These are phyloP conservation scores for Dunaliella sp. DNA, from an alignment of 139 green algal species.

Conservation along the genomic window DNA sequence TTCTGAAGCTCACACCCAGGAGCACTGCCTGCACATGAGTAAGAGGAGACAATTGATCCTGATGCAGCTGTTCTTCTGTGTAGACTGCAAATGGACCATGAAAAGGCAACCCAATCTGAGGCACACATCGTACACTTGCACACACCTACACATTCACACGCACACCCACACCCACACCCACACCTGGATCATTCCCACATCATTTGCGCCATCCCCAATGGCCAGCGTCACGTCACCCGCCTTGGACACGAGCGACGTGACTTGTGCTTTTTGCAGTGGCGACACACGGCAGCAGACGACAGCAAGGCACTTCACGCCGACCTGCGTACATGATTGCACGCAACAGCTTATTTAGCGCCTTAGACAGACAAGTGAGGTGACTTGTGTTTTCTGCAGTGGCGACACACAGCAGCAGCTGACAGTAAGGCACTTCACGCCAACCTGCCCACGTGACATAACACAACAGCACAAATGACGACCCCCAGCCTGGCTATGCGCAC, in stretches of 20 bases:
- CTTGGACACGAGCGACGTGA: slow-evolving; percentile 65
- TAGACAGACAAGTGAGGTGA: slow-evolving; percentile 68
- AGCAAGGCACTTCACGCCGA: slow-evolving; percentile 53
- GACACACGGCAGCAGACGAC: slow-evolving; percentile 78
- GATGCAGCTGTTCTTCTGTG: neutral
- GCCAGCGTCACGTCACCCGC: slow-evolving; percentile 78
- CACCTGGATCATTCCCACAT: slow-evolving; percentile 94
- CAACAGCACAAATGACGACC: no score
- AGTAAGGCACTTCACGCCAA: slow-evolving; percentile 53
- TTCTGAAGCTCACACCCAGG: slow-evolving; percentile 56
- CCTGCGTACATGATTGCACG: no score
- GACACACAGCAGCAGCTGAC: slow-evolving; percentile 78
- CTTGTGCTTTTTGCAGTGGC: slow-evolving; percentile 24
- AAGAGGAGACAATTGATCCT: neutral
- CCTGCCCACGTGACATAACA: no score
- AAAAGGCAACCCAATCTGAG: neutral
- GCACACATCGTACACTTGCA: neutral
- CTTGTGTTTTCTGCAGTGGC: slow-evolving; percentile 23
- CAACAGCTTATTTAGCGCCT: no score
- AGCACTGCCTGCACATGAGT: neutral
- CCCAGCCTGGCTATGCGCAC: no score
- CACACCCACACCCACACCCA: neutral
- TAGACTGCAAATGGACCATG: neutral
- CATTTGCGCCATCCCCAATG: slow-evolving; percentile 98
- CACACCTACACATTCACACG: neutral